Evolutionary conservation across 306 rosid species (phyloP).

Genomic region (Quercus agrifolia): DNA sequence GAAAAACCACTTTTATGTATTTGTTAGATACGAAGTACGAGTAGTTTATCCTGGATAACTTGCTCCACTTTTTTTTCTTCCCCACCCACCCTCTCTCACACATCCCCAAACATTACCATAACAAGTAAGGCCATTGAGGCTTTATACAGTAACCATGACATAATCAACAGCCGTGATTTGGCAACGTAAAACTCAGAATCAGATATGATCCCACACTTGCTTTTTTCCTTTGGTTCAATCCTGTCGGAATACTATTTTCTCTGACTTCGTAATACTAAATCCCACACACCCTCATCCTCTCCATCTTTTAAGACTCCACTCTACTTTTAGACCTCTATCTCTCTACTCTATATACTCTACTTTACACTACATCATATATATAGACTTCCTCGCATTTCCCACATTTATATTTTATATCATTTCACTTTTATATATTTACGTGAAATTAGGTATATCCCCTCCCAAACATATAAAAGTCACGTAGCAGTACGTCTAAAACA

Average conservation of each 20-base stretch:
- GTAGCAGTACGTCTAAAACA: conserved; percentile 14
- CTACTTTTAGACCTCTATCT: too few species aligned
- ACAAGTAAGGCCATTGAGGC: conserved; percentile 13
- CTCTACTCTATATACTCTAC: too few species aligned
- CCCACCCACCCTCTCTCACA: not conserved
- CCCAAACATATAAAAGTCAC: conserved; percentile 1
- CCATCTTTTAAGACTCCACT: too few species aligned
- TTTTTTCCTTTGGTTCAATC: not conserved
- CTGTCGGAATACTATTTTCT: not conserved
- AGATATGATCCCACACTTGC: not conserved
- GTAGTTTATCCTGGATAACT: too few species aligned
- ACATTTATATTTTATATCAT: not conserved
- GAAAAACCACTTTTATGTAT: too few species aligned
- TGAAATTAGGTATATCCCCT: not conserved
- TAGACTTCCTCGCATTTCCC: not conserved
- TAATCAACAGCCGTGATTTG: not conserved
- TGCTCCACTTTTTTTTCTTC: not conserved
- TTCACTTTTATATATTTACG: not conserved
- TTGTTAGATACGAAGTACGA: too few species aligned
- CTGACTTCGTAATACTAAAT: not conserved
- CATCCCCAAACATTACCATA: conserved; percentile 2
- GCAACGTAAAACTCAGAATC: not conserved
- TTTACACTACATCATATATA: not conserved
- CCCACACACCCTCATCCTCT: not conserved
- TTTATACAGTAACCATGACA: conserved; percentile 1